Conservation (phyloP, 1,284 basidiomycete genomes). For the Pseudozyma thailandica region DNA sequence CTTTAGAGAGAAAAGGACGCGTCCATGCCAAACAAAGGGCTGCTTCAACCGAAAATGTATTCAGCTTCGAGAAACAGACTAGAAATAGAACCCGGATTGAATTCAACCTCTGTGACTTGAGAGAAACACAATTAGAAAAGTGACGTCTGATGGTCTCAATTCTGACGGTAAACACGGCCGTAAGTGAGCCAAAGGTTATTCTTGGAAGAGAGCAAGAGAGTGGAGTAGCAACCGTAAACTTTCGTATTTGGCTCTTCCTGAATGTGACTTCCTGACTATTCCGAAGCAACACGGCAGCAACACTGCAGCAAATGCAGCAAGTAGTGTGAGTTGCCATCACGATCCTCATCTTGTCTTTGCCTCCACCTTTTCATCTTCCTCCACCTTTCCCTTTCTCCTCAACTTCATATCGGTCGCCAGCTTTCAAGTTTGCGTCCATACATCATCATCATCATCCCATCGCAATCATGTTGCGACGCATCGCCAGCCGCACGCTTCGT, state of each 20-base stretch:
- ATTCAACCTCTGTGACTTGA: slow-evolving; percentile 10
- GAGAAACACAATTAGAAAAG: not conserved
- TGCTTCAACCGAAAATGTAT: slow-evolving; percentile 2
- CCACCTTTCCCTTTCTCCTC: not conserved
- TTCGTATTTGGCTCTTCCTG: too few relatives aligned
- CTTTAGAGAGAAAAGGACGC: too few relatives aligned
- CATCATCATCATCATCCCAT: slow-evolving; percentile 8
- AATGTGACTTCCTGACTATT: slow-evolving; percentile 16
- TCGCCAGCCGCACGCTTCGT: slow-evolving; percentile 44
- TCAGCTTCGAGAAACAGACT: not conserved
- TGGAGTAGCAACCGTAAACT: slow-evolving; percentile 14
- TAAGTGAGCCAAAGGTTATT: slow-evolving; percentile 1
- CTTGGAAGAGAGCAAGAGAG: not conserved
- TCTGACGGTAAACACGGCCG: slow-evolving; percentile 31
- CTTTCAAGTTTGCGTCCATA: not conserved
- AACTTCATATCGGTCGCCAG: slow-evolving; percentile 8
- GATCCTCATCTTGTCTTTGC: not conserved
- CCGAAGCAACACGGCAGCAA: slow-evolving; percentile 22
- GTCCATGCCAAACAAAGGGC: too few relatives aligned
- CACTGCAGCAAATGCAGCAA: not conserved
- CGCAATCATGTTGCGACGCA: slow-evolving; percentile 39
- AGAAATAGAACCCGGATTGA: not conserved
- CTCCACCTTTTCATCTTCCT: slow-evolving; percentile 4
- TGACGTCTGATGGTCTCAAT: slow-evolving; percentile 17
- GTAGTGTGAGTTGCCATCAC: slow-evolving; percentile 1